Conservation (phyloP, 352 stramenopile genomes). For the Phytophthora europaea region DNA sequence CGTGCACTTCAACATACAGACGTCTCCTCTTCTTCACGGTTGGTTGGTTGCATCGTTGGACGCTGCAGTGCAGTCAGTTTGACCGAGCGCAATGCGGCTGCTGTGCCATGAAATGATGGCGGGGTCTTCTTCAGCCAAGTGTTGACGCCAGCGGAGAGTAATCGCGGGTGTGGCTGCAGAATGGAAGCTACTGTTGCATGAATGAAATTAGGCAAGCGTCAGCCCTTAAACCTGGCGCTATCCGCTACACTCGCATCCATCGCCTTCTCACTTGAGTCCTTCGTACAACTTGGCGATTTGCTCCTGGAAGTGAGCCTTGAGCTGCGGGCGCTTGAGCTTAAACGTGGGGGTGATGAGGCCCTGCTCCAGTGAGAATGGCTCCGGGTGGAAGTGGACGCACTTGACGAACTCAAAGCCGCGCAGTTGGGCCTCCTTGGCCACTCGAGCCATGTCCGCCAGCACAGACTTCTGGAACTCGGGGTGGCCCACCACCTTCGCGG, state of each 20-base stretch:
- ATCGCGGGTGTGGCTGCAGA: neutral
- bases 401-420: slow-evolving; percentile 94
- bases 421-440: slow-evolving; percentile 68
- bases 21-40: neutral
- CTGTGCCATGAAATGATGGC: neutral
- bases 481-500: slow-evolving; percentile 45
- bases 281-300: slow-evolving; percentile 64
- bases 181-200: slow-evolving; percentile 1
- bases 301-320: slow-evolving; percentile 60
- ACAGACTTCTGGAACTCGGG: slow-evolving; percentile 47
- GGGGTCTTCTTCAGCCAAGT: neutral
- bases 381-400: slow-evolving; percentile 82
- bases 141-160: neutral
- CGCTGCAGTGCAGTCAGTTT: too few relatives aligned
- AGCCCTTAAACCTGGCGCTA: neutral
- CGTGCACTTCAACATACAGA: neutral
- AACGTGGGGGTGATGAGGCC: slow-evolving; percentile 95
- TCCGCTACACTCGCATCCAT: neutral
- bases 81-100: too few relatives aligned
- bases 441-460: slow-evolving; percentile 26
- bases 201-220: neutral
- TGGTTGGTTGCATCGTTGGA: neutral
- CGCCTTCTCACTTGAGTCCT: slow-evolving; percentile 31
- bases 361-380: slow-evolving; percentile 91
- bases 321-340: slow-evolving; percentile 93